Percentiles rank a stretch among this genome's conserved stretches.
These are phyloP conservation scores for Forsythia viridissima DNA, from an alignment of 257 asterid species.

Conservation along the genomic window DNA sequence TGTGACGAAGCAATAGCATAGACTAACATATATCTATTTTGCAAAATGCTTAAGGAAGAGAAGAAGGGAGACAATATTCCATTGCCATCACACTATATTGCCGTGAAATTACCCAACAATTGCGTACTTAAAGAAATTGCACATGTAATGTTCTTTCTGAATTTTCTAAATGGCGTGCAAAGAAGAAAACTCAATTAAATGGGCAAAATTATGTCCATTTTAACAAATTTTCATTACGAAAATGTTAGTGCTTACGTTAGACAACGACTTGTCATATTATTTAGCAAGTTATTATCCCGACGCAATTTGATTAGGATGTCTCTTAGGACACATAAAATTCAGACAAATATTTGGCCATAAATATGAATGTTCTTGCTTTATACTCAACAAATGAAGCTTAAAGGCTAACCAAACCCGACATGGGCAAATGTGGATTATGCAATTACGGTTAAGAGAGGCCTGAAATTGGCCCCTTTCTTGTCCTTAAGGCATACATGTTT, in stretches of 20 bases:
- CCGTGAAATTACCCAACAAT: not conserved
- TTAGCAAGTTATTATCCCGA: not conserved
- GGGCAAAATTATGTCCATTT: too few relatives aligned
- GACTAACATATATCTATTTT: too few relatives aligned
- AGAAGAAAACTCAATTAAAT: too few relatives aligned
- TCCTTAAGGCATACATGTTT: not conserved
- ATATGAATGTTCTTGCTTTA: not conserved
- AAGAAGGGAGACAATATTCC: not conserved
- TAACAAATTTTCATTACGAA: not conserved
- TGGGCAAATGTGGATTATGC: not conserved
- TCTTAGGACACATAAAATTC: not conserved
- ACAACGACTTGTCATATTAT: not conserved
- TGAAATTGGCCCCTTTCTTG: not conserved
- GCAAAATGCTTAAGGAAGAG: not conserved
- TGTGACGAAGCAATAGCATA: too few relatives aligned
- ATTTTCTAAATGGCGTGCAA: not conserved
- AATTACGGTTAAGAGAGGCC: not conserved
- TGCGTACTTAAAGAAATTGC: not conserved
- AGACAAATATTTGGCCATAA: not conserved
- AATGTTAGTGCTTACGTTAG: not conserved
- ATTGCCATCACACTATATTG: not conserved
- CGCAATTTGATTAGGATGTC: not conserved
- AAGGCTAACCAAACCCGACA: not conserved
- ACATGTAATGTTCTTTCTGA: not conserved
- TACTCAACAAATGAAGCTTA: not conserved